Evolutionary conservation across 495 filamentous ascomycete species (phyloP).

Genomic region (Hyaloscypha variabilis): DNA sequence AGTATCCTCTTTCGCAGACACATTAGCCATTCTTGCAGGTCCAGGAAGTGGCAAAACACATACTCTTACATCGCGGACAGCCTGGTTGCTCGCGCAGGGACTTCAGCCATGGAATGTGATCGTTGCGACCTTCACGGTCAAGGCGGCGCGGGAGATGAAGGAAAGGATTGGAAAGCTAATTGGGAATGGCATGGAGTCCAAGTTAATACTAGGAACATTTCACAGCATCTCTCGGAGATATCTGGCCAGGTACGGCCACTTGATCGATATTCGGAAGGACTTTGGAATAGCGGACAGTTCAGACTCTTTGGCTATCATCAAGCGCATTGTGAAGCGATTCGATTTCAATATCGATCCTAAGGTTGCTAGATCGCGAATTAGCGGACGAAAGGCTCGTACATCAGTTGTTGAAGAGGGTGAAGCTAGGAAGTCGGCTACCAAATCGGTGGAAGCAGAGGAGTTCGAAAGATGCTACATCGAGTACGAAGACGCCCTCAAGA

Average conservation of each 20-base stretch:
- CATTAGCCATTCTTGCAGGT: slow-evolving; percentile 89
- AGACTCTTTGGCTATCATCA: slow-evolving; percentile 76
- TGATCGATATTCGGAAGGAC: slow-evolving; percentile 78
- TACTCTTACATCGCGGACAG: slow-evolving; percentile 91
- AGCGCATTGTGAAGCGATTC: slow-evolving; percentile 80
- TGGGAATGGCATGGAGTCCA: slow-evolving; percentile 74
- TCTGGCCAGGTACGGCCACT: slow-evolving; percentile 79
- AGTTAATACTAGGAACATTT: slow-evolving; percentile 90
- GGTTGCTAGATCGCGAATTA: slow-evolving; percentile 74
- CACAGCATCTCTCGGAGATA: slow-evolving; percentile 92
- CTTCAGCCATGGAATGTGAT: slow-evolving; percentile 90
- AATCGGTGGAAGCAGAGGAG: slow-evolving; percentile 67
- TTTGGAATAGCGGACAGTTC: slow-evolving; percentile 93
- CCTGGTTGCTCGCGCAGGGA: slow-evolving; percentile 84
- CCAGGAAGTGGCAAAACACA: slow-evolving; percentile 91
- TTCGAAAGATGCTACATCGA: slow-evolving; percentile 74
- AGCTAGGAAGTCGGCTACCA: slow-evolving; percentile 28
- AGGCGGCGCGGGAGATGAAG: slow-evolving; percentile 95
- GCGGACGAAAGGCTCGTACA: slow-evolving; percentile 80
- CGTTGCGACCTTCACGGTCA: slow-evolving; percentile 97
- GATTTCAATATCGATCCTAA: slow-evolving; percentile 69
- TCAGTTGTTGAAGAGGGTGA: slow-evolving; percentile 27
- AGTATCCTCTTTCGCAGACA: slow-evolving; percentile 74
- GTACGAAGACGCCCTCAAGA: slow-evolving; percentile 74
- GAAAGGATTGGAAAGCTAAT: slow-evolving; percentile 79